Evolutionary conservation across 495 filamentous ascomycete genomes (phyloP), one percentile per base, ranked within the genome.

Genomic region (Lasiosphaeriaceae sp.): DNA sequence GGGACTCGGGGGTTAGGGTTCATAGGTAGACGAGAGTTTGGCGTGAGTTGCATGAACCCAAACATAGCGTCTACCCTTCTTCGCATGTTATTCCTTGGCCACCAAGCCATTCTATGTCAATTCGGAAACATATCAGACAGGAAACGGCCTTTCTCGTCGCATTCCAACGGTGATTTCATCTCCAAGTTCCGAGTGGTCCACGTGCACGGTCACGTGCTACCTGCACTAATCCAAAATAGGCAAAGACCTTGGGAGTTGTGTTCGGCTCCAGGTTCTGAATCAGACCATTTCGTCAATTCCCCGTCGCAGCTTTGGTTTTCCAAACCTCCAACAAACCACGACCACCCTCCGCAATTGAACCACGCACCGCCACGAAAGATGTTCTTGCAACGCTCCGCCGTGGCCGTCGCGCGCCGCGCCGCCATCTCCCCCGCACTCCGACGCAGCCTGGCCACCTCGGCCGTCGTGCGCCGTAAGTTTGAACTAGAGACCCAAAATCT

Each of bases 341-440:
- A 47, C 52, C 50, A 37, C 35, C 47, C 39, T 57, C 52, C 23
- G 9, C 54, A 57, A 56, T 54, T 65, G 62, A 56, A 65, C 65
- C 63, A 66, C 64, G 56, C 35, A 62, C 57, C 56, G 57, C 57
- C 52, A 57, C 37, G 20, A 50, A 79, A 76, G 77, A 94, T 93
- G 89, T 89, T 93, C 75, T 77, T 94, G 69, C 86, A 89, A 76
- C 89, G 90, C 73, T 84, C 90, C 62, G 88, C 84, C 66, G 72
- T 89, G 64, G 80, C 84, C 66, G 79, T 87, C 62, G 86, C 84
- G 57, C 82, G 87, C 74, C 89, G 89, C 66, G 83, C 83, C 54
- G 83, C 83, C 61, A 74, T 81, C 67, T 73, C 80, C 60, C 82
- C 85, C 64, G 62, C 81, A 59, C 77, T 79, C 64, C 72, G 73